Conservation (phyloP, 192 early-diverging fungal species). For the Coemansia sp. region DNA sequence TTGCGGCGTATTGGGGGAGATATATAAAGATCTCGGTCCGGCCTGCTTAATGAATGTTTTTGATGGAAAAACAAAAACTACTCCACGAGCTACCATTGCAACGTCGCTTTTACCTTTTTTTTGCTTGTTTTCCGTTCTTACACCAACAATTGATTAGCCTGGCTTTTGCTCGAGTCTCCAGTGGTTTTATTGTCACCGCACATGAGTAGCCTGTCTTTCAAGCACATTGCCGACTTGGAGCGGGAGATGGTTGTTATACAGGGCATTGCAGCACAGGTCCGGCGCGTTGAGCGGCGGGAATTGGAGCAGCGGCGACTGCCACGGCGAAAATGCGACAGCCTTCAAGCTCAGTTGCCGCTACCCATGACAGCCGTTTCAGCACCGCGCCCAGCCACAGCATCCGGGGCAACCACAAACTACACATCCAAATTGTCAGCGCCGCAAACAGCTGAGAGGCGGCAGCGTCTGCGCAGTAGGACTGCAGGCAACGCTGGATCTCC, state of each 20-base stretch:
- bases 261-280: slow-evolving; percentile 44
- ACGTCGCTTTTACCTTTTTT: neutral
- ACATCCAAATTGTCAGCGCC: slow-evolving; percentile 9
- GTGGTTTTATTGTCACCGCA: neutral
- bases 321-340: slow-evolving; percentile 10
- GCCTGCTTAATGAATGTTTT: neutral
- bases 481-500: slow-evolving; percentile 19
- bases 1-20: neutral
- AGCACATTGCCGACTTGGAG: slow-evolving; percentile 33
- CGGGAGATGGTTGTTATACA: slow-evolving; percentile 42
- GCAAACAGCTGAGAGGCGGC: slow-evolving; percentile 5
- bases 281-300: slow-evolving; percentile 29
- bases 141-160: neutral
- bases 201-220: slow-evolving; percentile 21
- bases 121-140: neutral
- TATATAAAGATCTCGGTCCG: slow-evolving; percentile 8
- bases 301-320: neutral
- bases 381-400: slow-evolving; percentile 4
- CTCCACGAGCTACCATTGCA: neutral
- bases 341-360: neutral
- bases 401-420: neutral
- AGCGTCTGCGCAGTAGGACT: slow-evolving; percentile 16
- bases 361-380: neutral
- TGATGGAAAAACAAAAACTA: neutral
- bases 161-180: neutral